These are phyloP conservation scores for Metschnikowia drakensbergensis DNA, from an alignment of 805 yeast genomes.

Conservation along the genomic window DNA sequence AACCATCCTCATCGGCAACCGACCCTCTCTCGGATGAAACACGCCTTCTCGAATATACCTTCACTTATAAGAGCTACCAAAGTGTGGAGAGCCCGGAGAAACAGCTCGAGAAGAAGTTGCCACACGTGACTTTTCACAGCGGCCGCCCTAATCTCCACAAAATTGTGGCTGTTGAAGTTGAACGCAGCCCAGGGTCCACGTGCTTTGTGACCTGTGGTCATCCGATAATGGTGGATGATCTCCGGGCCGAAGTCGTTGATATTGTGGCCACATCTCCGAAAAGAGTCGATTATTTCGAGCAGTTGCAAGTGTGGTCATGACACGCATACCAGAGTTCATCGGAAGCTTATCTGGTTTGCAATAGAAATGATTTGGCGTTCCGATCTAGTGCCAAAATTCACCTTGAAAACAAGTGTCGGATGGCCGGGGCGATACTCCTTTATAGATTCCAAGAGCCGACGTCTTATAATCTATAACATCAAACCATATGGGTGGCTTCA, in stretches of 20 bases:
- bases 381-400: neutral
- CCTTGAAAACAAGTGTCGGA: neutral
- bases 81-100: conserved; percentile 4
- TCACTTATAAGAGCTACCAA: conserved; percentile 7
- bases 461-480: too few relatives aligned
- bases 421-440: too few relatives aligned
- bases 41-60: conserved; percentile 11
- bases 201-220: conserved; percentile 32
- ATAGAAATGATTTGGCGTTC: neutral
- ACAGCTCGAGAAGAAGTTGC: conserved; percentile 7
- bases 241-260: conserved; percentile 20
- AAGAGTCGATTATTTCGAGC: conserved; percentile 19
- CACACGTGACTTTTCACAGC: conserved; percentile 9
- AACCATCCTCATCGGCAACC: neutral
- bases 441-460: too few relatives aligned
- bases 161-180: conserved; percentile 5
- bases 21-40: conserved; percentile 6
- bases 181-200: conserved; percentile 11
- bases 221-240: conserved; percentile 31
- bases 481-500: too few relatives aligned
- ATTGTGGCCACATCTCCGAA: conserved; percentile 4
- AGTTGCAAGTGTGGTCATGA: conserved; percentile 23
- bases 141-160: conserved; percentile 16
- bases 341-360: too few relatives aligned
- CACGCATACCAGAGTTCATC: too few relatives aligned